These are phyloP conservation scores for Podospora australis DNA, from an alignment of 495 filamentous ascomycete genomes.

Conservation along the genomic window DNA sequence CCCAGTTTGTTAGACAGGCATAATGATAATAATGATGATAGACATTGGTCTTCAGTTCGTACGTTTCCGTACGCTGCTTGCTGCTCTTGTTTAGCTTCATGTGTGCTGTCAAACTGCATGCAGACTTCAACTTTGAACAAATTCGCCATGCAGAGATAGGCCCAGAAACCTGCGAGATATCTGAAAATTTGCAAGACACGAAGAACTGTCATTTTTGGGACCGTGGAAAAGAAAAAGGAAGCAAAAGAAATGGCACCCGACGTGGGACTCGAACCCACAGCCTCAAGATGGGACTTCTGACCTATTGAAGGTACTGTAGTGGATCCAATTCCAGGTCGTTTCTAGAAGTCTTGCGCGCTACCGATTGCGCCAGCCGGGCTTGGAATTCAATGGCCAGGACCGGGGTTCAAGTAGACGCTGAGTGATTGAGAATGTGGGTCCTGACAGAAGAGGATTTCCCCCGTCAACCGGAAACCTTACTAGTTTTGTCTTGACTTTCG, in stretches of 20 bases:
- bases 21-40: background rate
- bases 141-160: too few species aligned
- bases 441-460: too few species aligned
- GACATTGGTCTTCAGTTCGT: background rate
- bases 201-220: too few species aligned
- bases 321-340: too few species aligned
- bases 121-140: too few species aligned
- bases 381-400: background rate
- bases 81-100: too few species aligned
- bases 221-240: background rate
- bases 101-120: too few species aligned
- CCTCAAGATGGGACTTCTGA: constrained; percentile 4
- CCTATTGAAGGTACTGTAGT: background rate
- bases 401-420: background rate
- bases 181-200: too few species aligned
- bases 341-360: constrained; percentile 16
- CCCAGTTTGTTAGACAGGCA: background rate
- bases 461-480: too few species aligned
- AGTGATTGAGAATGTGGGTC: background rate
- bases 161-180: too few species aligned
- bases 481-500: too few species aligned
- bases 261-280: constrained; percentile 13
- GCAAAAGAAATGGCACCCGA: background rate
- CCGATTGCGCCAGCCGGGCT: constrained; percentile 14
- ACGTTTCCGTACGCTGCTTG: background rate